Evolutionary conservation across 495 filamentous ascomycete species (phyloP).

Genomic region (Pyronema omphalodes): DNA sequence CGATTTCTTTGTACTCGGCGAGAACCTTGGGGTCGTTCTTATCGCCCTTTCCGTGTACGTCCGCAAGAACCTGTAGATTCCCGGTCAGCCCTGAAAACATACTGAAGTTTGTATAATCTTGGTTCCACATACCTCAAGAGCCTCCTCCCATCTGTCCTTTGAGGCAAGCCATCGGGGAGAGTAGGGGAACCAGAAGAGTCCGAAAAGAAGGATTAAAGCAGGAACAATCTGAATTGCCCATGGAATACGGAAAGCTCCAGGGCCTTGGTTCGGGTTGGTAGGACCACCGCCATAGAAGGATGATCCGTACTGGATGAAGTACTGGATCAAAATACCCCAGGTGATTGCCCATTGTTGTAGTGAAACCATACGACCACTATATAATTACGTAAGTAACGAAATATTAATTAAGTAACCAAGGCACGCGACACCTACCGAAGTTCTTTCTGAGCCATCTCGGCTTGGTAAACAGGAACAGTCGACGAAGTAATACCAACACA

Average conservation of each 20-base stretch:
- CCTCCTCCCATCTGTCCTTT: conserved; percentile 61
- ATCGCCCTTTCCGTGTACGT: conserved; percentile 45
- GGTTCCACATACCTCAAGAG: conserved; percentile 21
- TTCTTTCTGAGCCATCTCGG: conserved; percentile 60
- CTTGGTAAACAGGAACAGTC: conserved; percentile 60
- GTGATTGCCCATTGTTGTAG: conserved; percentile 61
- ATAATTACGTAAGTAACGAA: background rate
- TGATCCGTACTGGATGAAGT: conserved; percentile 54
- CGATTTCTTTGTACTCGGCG: conserved; percentile 48
- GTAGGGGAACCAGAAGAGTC: conserved; percentile 53
- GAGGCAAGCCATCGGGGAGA: conserved; percentile 59
- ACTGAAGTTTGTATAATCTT: background rate
- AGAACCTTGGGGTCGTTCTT: conserved; percentile 42
- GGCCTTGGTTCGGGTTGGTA: conserved; percentile 36
- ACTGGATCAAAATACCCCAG: conserved; percentile 41
- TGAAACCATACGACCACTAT: conserved; percentile 46
- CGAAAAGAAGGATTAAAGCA: conserved; percentile 42
- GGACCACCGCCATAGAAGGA: conserved; percentile 43
- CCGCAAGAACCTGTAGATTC: conserved; percentile 33
- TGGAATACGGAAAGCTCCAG: conserved; percentile 50
- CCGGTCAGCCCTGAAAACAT: background rate
- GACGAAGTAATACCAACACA: conserved; percentile 59
- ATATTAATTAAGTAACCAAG: too few species aligned
- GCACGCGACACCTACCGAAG: conserved; percentile 31
- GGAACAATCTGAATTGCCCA: conserved; percentile 59